Conservation (phyloP, 2,329 filamentous ascomycete species). For the Colletotrichum noveboracense region DNA sequence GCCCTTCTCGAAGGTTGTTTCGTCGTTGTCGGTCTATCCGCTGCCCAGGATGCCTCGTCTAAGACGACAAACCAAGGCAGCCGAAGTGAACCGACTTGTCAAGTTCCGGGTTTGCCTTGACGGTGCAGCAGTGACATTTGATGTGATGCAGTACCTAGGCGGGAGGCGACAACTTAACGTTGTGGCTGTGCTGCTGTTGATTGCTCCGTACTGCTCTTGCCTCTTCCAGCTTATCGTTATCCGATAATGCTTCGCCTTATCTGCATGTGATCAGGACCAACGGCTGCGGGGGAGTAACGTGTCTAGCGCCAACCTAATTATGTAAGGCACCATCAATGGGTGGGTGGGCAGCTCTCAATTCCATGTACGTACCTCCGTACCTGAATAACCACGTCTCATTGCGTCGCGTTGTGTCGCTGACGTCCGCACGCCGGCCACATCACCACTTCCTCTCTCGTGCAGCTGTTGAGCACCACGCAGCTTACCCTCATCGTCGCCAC, state of each 20-base stretch:
- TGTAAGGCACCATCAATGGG: background rate
- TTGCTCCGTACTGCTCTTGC: background rate
- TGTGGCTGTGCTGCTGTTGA: background rate
- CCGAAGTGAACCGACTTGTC: background rate
- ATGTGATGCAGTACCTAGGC: background rate
- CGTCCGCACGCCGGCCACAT: background rate
- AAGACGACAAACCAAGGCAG: background rate
- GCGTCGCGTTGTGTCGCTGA: background rate
- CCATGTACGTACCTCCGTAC: background rate
- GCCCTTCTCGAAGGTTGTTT: background rate
- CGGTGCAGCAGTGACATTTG: background rate
- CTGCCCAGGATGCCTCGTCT: background rate
- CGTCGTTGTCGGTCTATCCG: background rate
- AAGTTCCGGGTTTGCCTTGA: background rate
- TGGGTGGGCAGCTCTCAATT: background rate
- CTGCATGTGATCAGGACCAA: background rate
- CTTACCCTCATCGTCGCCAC: background rate
- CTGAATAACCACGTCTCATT: background rate
- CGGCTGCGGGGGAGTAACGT: background rate
- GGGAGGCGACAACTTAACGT: background rate
- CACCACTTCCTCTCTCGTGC: background rate
- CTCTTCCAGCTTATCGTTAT: background rate
- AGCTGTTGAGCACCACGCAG: background rate
- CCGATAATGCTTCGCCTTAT: background rate
- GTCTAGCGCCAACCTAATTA: background rate